Evolutionary conservation across 768 basidiomycete species (phyloP).

Genomic region (Lanmaoa rubissima): DNA sequence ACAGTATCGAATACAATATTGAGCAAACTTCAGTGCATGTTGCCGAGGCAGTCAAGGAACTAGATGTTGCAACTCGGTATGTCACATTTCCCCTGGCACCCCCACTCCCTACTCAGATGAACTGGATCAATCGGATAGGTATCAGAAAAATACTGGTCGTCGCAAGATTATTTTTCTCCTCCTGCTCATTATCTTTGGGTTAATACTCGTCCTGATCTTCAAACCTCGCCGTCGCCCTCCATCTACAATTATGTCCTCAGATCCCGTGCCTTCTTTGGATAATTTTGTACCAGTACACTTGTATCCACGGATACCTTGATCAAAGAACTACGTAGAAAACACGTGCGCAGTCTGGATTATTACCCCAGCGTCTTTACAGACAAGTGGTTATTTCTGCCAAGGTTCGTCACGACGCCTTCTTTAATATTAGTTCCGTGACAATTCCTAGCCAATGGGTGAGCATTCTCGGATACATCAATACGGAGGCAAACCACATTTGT

Average conservation of each 20-base stretch:
- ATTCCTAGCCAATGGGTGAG: slow-evolving; percentile 9
- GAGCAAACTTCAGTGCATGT: slow-evolving; percentile 85
- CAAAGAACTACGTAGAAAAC: slow-evolving; percentile 17
- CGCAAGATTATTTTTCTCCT: slow-evolving; percentile 93
- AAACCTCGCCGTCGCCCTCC: slow-evolving; percentile 69
- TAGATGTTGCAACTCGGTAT: slow-evolving; percentile 78
- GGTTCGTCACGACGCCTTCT: slow-evolving; percentile 14
- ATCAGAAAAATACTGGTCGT: slow-evolving; percentile 92
- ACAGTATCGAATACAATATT: slow-evolving; percentile 97
- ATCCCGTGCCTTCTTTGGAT: slow-evolving; percentile 25
- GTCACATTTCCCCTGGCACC: slow-evolving; percentile 25
- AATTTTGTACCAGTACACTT: slow-evolving; percentile 30
- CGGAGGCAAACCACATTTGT: slow-evolving; percentile 2
- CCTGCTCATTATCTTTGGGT: slow-evolving; percentile 82
- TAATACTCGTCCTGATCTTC: slow-evolving; percentile 86
- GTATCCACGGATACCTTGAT: slow-evolving; percentile 34
- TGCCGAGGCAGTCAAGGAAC: slow-evolving; percentile 79
- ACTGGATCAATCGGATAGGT: slow-evolving; percentile 44
- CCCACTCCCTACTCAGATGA: neutral
- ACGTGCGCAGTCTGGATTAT: slow-evolving; percentile 9
- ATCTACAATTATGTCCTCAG: slow-evolving; percentile 29
- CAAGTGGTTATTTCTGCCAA: slow-evolving; percentile 10
- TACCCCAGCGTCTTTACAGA: slow-evolving; percentile 1
- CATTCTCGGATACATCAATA: slow-evolving; percentile 7
- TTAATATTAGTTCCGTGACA: slow-evolving; percentile 2